Evolutionary conservation across 2,329 filamentous ascomycete species (phyloP), one percentile per base, ranked within the genome.

Genomic region (Decorospora gaudefroyi): DNA sequence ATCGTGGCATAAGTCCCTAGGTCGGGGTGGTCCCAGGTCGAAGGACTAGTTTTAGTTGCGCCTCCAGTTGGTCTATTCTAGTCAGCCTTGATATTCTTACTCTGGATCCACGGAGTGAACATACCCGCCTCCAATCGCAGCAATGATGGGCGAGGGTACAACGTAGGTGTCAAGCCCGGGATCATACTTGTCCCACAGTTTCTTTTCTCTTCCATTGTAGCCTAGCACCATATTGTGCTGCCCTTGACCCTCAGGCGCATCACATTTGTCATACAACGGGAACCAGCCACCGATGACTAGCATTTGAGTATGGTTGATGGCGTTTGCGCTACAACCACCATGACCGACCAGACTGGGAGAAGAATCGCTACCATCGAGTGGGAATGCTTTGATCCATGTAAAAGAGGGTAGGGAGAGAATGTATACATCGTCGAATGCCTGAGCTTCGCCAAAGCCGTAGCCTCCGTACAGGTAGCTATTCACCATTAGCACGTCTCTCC

Each of bases 321-420:
- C 77, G 57, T 82, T 81, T 60, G 82, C 85, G 32, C 57, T 64
- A 23, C 74, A 79, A 18, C 82, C 71, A 17, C 77, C 78, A 61
- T 84, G 76, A 51, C 82, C 80, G 29, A 57, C 56, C 19, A 74
- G 70, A 28, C 32, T 41, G 3, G 43, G 42, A 26, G 21, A 46
- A 1, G 72, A 73, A 10, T 62, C 60, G 42, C 74, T 68, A 9
- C 43, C 37, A 33, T 72, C 65, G 31, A 65, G 66, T 9, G 76
- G 77, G 42, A 75, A 79, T 53, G 77, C 73, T 50, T 79, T 80
- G 50, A 84, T 79, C 83, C 83, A 86, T 3, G 73, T 79, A 64
- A 86, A 86, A 1, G 80, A 78, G 1, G 83, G 83, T 11, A 86
- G 71, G 6, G 78, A 77, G 13, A 86, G 72, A 41, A 85, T 79